A percentile compares a stretch with the other conserved stretches of the same genome.
These are phyloP conservation scores for Fagus sylvatica DNA, from an alignment of 306 rosid genomes.

Conservation along the genomic window DNA sequence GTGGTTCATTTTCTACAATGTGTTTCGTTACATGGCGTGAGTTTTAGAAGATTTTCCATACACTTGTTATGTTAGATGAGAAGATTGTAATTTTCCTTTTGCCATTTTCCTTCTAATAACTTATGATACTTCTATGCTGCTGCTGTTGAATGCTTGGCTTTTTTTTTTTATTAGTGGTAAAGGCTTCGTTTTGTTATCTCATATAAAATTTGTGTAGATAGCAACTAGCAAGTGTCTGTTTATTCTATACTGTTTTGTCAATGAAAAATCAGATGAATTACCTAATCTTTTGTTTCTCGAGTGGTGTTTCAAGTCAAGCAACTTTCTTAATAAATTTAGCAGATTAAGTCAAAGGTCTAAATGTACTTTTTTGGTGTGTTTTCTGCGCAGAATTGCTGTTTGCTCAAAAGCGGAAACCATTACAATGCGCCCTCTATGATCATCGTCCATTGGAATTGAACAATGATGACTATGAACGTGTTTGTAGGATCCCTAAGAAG, in stretches of 20 bases:
- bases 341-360: neutral
- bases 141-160: neutral
- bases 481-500: slow-evolving; percentile 54
- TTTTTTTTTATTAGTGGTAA: neutral
- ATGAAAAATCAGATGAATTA: neutral
- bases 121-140: no score
- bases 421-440: slow-evolving; percentile 37
- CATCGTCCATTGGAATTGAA: slow-evolving; percentile 64
- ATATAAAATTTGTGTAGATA: neutral
- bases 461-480: slow-evolving; percentile 64
- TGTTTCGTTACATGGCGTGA: neutral
- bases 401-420: neutral
- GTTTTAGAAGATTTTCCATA: neutral
- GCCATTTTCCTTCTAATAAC: neutral
- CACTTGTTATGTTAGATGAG: neutral
- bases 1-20: neutral
- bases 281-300: neutral
- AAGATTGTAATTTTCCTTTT: neutral
- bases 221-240: neutral
- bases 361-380: neutral
- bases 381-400: slow-evolving; percentile 44
- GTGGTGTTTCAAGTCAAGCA: neutral
- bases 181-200: neutral
- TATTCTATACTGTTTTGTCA: neutral
- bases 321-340: neutral